These are phyloP conservation scores for Venustampulla echinocandica DNA, from an alignment of 495 filamentous ascomycete genomes.

Conservation along the genomic window DNA sequence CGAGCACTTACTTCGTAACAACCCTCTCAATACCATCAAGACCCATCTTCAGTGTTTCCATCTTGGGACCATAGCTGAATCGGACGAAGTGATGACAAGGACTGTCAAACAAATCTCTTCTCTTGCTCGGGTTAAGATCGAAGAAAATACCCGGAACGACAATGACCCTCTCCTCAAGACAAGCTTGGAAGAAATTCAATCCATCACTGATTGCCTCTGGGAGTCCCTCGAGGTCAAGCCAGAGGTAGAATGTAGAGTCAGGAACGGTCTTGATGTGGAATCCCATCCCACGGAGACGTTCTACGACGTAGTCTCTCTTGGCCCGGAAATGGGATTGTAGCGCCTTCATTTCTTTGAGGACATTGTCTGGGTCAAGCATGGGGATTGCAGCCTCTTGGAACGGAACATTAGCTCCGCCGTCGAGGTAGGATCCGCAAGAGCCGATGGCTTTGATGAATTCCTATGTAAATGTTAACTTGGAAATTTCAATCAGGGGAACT, in stretches of 20 bases:
- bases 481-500: background rate
- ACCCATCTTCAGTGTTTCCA: slow-evolving; percentile 78
- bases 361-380: slow-evolving; percentile 78
- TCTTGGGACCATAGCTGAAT: slow-evolving; percentile 81
- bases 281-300: slow-evolving; percentile 69
- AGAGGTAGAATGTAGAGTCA: slow-evolving; percentile 89
- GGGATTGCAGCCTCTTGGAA: slow-evolving; percentile 91
- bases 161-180: slow-evolving; percentile 85
- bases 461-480: slow-evolving; percentile 1
- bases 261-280: slow-evolving; percentile 73
- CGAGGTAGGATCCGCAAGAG: slow-evolving; percentile 89
- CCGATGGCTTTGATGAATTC: slow-evolving; percentile 93
- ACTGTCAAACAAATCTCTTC: slow-evolving; percentile 85
- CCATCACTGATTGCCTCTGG: slow-evolving; percentile 79
- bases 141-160: slow-evolving; percentile 92
- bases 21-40: slow-evolving; percentile 86
- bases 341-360: slow-evolving; percentile 79
- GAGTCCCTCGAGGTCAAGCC: slow-evolving; percentile 59
- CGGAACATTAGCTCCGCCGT: slow-evolving; percentile 87
- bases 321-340: slow-evolving; percentile 79
- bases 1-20: slow-evolving; percentile 49
- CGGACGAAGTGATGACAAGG: slow-evolving; percentile 95
- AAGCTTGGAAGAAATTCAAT: slow-evolving; percentile 92
- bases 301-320: slow-evolving; percentile 85
- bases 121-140: slow-evolving; percentile 81